Evolutionary conservation across 2,329 filamentous ascomycete genomes (phyloP).

Genomic region (Ramularia collo-cygni): DNA sequence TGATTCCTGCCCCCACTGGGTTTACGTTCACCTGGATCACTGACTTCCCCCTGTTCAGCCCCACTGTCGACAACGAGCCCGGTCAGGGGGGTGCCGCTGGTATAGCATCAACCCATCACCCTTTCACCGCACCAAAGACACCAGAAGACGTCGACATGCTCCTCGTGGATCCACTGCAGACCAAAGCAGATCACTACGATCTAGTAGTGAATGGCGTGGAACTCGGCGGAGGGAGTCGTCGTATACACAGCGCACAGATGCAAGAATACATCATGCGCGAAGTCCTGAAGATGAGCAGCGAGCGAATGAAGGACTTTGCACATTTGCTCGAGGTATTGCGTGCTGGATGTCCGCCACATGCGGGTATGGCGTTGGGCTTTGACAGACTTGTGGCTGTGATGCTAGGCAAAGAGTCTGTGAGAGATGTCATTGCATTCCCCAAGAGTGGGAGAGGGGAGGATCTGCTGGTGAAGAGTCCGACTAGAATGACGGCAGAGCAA

Average conservation of each 20-base stretch:
- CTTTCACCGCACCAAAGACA: constrained; percentile 82
- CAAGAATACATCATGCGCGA: constrained; percentile 81
- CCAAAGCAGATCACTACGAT: constrained; percentile 85
- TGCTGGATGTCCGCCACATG: constrained; percentile 88
- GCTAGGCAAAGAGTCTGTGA: constrained; percentile 66
- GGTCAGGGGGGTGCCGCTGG: constrained; percentile 78
- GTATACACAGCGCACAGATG: constrained; percentile 78
- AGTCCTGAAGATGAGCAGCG: constrained; percentile 68
- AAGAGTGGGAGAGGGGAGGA: constrained; percentile 91
- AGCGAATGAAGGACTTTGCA: constrained; percentile 70
- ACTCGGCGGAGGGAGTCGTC: constrained; percentile 82
- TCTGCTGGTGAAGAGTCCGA: constrained; percentile 71
- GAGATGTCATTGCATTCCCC: constrained; percentile 94
- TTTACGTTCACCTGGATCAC: constrained; percentile 78
- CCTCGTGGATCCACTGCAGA: constrained; percentile 61
- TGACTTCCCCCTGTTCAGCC: constrained; percentile 89
- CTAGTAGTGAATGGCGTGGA: constrained; percentile 94
- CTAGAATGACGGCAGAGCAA: constrained; percentile 55
- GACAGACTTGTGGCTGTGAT: constrained; percentile 79
- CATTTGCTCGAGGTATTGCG: constrained; percentile 77
- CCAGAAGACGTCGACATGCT: constrained; percentile 67
- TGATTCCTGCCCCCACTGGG: constrained; percentile 45
- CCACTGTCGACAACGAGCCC: constrained; percentile 55
- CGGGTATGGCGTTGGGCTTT: constrained; percentile 87
- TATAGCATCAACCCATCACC: constrained; percentile 84